These are phyloP conservation scores for Pythium monospermum DNA, from an alignment of 352 stramenopile genomes.

Conservation along the genomic window DNA sequence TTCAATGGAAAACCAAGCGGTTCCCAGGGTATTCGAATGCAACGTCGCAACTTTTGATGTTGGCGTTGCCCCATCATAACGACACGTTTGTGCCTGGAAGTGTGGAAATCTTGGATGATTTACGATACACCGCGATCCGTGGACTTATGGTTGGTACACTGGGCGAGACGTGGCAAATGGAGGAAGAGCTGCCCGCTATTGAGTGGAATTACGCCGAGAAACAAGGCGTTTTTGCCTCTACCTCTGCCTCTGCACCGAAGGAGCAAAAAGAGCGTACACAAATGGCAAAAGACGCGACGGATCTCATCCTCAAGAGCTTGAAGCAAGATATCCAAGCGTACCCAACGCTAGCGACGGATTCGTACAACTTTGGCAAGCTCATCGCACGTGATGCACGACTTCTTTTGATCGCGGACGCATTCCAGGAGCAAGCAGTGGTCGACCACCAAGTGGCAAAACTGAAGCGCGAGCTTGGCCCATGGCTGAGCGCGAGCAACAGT, in stretches of 20 bases:
- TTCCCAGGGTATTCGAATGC: constrained; percentile 26
- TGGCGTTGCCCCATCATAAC: constrained; percentile 68
- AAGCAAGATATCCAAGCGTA: constrained; percentile 49
- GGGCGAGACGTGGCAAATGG: constrained; percentile 58
- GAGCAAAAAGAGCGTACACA: constrained; percentile 11
- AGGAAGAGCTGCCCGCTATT: constrained; percentile 46
- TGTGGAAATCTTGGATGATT: constrained; percentile 25
- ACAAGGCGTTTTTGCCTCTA: constrained; percentile 48
- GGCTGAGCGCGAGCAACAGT: constrained; percentile 56
- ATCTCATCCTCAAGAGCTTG: constrained; percentile 40
- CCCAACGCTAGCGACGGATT: constrained; percentile 41
- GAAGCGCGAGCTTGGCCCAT: constrained; percentile 45
- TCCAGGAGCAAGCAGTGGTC: constrained; percentile 45
- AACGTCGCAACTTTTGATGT: constrained; percentile 53
- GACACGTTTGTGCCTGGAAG: constrained; percentile 22
- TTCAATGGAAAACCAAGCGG: constrained; percentile 54
- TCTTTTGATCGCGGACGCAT: constrained; percentile 72
- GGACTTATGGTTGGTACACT: constrained; percentile 67
- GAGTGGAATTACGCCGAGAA: constrained; percentile 59
- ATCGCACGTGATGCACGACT: constrained; percentile 65
- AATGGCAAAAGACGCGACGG: constrained; percentile 29
- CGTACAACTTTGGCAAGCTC: constrained; percentile 81
- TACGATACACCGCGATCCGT: constrained; percentile 69
- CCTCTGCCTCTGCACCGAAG: constrained; percentile 5
- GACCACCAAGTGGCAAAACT: constrained; percentile 49